Conservation (phyloP, 2,329 filamentous ascomycete genomes). For the Nannizzia gypsea region DNA sequence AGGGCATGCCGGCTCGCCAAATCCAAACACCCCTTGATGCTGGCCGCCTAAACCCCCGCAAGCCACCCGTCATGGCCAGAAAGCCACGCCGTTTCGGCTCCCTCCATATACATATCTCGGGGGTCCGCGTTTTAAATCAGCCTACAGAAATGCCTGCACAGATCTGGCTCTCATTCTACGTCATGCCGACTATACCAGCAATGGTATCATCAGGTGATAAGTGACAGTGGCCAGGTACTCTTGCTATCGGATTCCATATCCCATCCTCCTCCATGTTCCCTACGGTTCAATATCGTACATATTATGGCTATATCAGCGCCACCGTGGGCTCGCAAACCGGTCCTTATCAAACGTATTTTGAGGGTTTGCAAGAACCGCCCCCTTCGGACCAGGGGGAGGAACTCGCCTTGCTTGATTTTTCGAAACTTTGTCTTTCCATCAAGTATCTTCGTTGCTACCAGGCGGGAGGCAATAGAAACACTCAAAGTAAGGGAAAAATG, state of each 20-base stretch:
- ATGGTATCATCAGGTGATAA: background rate
- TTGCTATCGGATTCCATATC: background rate
- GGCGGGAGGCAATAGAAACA: background rate
- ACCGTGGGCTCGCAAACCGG: background rate
- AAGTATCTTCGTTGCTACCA: background rate
- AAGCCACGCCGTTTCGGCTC: background rate
- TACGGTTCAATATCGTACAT: background rate
- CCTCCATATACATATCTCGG: background rate
- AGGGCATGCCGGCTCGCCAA: background rate
- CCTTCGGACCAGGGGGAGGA: background rate
- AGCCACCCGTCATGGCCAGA: background rate
- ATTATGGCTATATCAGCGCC: background rate
- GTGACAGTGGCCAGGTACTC: background rate
- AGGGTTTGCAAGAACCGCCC: background rate
- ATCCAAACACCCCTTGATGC: background rate
- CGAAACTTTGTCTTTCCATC: background rate
- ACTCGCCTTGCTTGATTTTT: background rate
- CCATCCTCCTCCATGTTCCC: background rate
- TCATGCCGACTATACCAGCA: background rate
- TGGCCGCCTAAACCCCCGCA: background rate
- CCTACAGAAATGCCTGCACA: background rate
- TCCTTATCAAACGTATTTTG: background rate
- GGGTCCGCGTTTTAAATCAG: background rate
- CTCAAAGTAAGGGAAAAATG: background rate
- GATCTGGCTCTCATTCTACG: background rate